These are phyloP conservation scores for Amoebophrya sp. DNA, from an alignment of 169 alveolate species.

Conservation along the genomic window DNA sequence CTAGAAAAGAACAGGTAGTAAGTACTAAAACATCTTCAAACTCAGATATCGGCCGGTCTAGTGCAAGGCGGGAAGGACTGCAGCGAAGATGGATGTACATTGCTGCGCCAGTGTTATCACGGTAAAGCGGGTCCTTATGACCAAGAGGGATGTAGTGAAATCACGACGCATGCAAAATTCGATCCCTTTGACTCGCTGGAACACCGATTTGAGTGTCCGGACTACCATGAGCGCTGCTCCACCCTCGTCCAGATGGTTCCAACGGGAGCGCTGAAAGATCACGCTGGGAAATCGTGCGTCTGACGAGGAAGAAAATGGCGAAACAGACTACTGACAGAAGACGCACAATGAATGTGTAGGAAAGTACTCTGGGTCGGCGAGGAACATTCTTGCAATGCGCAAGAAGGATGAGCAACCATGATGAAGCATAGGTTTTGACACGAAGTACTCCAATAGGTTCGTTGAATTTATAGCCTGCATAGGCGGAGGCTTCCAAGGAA, in stretches of 20 bases:
- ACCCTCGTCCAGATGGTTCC: neutral
- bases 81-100: neutral
- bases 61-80: neutral
- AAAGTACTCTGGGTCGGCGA: neutral
- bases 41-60: neutral
- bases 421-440: neutral
- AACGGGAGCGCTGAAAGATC: neutral
- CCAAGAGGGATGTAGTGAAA: neutral
- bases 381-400: neutral
- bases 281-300: neutral
- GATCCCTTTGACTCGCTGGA: neutral
- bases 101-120: slow-evolving; percentile 1
- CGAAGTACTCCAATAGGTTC: neutral
- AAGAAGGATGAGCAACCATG: neutral
- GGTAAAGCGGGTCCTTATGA: neutral
- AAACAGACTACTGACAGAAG: no score
- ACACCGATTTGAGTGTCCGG: neutral
- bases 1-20: neutral
- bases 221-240: neutral
- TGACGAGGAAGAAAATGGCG: neutral
- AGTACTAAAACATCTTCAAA: neutral
- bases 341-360: no score
- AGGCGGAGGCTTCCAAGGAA: neutral
- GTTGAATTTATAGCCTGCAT: neutral
- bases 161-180: neutral